Percentiles rank a stretch among this genome's conserved stretches.
phyloP scores from a whole-genome alignment of 2,329 filamentous ascomycete species.

The Pestalotiopsis sp. region DNA sequence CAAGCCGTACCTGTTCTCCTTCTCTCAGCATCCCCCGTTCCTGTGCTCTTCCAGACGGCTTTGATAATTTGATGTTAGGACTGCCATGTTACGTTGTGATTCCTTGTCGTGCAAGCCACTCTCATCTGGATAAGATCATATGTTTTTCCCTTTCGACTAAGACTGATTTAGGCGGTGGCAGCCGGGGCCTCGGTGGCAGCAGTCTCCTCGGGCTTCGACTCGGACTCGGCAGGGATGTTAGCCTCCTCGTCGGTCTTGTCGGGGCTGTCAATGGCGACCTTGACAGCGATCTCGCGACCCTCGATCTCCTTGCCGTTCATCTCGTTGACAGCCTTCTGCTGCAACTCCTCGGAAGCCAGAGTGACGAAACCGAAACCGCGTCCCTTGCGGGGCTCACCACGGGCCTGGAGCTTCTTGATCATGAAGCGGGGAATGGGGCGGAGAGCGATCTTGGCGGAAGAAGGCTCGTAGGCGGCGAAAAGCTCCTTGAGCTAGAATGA shows the following conservation, averaged over 20 bases:
- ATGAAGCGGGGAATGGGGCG: conserved; percentile 99
- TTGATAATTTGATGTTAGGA: conserved; percentile 24
- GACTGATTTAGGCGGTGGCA: conserved; percentile 33
- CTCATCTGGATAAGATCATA: conserved; percentile 23
- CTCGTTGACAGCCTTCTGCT: conserved; percentile 95
- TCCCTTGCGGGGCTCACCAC: conserved; percentile 97
- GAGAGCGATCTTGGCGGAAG: conserved; percentile 96
- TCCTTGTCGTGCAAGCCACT: conserved; percentile 21
- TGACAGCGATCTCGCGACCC: conserved; percentile 98
- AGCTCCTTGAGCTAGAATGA: conserved; percentile 88
- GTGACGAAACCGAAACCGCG: conserved; percentile 99
- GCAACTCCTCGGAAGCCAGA: conserved; percentile 89
- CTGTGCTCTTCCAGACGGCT: conserved; percentile 22
- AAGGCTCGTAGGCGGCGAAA: conserved; percentile 88
- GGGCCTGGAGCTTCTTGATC: conserved; percentile 99
- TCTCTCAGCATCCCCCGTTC: conserved; percentile 18
- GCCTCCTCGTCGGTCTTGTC: conserved; percentile 93
- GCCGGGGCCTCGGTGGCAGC: conserved; percentile 25
- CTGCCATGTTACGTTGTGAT: conserved; percentile 20
- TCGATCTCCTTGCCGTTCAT: conserved; percentile 99
- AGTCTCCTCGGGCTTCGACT: conserved; percentile 44
- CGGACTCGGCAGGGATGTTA: conserved; percentile 52
- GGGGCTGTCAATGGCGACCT: conserved; percentile 99
- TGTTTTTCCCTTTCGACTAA: conserved; percentile 13
- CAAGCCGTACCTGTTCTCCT: conserved; percentile 16